phyloP scores from a whole-genome alignment of 768 basidiomycete genomes.

The Mycena albidolilacea region DNA sequence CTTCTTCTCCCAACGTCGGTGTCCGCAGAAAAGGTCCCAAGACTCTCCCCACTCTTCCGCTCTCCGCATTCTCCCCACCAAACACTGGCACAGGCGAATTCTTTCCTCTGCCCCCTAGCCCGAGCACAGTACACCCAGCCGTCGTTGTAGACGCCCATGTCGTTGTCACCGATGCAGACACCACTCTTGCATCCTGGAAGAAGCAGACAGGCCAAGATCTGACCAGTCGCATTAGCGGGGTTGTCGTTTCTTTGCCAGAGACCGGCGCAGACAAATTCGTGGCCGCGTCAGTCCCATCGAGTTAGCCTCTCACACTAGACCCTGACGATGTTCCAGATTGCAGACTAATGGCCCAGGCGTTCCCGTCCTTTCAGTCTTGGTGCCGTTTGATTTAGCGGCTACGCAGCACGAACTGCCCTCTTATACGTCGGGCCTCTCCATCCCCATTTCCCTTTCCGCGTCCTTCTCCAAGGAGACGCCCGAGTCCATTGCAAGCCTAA shows the following conservation, averaged over 20 bases:
- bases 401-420: slow-evolving; percentile 57
- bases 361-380: slow-evolving; percentile 68
- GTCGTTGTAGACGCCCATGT: slow-evolving; percentile 80
- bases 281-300: slow-evolving; percentile 59
- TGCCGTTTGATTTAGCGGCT: slow-evolving; percentile 74
- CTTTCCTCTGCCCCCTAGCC: slow-evolving; percentile 79
- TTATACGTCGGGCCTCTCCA: slow-evolving; percentile 54
- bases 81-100: slow-evolving; percentile 76
- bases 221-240: slow-evolving; percentile 61
- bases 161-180: slow-evolving; percentile 56
- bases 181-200: slow-evolving; percentile 66
- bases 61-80: slow-evolving; percentile 83
- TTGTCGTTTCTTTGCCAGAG: slow-evolving; percentile 69
- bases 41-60: slow-evolving; percentile 78
- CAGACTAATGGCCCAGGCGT: slow-evolving; percentile 40
- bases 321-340: slow-evolving; percentile 43
- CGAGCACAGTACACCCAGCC: slow-evolving; percentile 74
- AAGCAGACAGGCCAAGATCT: slow-evolving; percentile 63
- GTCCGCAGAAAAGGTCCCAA: slow-evolving; percentile 75
- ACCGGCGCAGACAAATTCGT: slow-evolving; percentile 60
- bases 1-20: slow-evolving; percentile 60
- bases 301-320: not conserved
- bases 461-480: slow-evolving; percentile 66
- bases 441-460: slow-evolving; percentile 70
- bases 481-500: slow-evolving; percentile 67